A percentile compares a stretch with the other conserved stretches of the same genome.
Evolutionary conservation across 345 rosid genomes (phyloP).

Genomic region (Eutrema heterophyllum): DNA sequence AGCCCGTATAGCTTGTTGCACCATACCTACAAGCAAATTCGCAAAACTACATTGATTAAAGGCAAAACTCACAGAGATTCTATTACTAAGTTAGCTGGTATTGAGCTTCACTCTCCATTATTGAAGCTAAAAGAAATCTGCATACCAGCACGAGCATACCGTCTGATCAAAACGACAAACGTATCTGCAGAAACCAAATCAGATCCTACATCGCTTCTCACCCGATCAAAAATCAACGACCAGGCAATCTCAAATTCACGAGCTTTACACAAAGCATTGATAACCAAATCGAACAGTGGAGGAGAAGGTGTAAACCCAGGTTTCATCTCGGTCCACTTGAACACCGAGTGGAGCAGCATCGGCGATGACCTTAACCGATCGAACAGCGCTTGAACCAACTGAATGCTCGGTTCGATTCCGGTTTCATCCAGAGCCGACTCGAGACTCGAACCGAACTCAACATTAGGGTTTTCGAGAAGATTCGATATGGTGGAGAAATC

Average conservation of each 20-base stretch:
- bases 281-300: slow-evolving; percentile 40
- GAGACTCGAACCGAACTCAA: slow-evolving; percentile 42
- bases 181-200: slow-evolving; percentile 60
- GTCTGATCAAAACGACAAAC: slow-evolving; percentile 64
- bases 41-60: background rate
- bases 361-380: slow-evolving; percentile 65
- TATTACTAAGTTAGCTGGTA: background rate
- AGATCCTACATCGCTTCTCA: slow-evolving; percentile 26
- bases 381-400: slow-evolving; percentile 46
- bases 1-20: slow-evolving; percentile 58
- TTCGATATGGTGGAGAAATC: slow-evolving; percentile 40
- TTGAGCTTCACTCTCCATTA: background rate
- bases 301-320: slow-evolving; percentile 47
- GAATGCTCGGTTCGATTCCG: slow-evolving; percentile 46
- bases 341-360: slow-evolving; percentile 50
- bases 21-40: slow-evolving; percentile 47
- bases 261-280: slow-evolving; percentile 57
- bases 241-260: slow-evolving; percentile 73
- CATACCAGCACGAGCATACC: slow-evolving; percentile 78
- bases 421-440: slow-evolving; percentile 49
- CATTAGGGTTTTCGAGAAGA: slow-evolving; percentile 43
- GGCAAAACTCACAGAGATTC: background rate
- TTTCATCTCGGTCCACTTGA: slow-evolving; percentile 70
- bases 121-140: background rate
- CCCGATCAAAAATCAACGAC: slow-evolving; percentile 55